Evolutionary conservation across 768 basidiomycete species (phyloP).

Genomic region (Leucocoprinus birnbaumii): DNA sequence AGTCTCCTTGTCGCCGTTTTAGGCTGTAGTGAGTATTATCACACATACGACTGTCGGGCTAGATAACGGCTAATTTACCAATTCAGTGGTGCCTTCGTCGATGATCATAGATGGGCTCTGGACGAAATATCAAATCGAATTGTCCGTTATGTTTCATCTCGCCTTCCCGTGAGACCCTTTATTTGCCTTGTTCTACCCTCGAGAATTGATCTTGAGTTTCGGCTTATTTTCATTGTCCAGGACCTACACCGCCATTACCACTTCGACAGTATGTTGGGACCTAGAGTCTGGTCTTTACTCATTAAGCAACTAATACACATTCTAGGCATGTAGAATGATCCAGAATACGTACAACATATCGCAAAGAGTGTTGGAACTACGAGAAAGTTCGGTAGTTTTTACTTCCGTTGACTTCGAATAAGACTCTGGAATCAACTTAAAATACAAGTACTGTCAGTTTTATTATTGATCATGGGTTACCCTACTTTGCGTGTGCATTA

Average conservation of each 20-base stretch:
- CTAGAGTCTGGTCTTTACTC: no score
- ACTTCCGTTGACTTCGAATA: no score
- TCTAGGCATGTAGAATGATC: slow-evolving; percentile 12
- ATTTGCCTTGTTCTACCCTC: background rate
- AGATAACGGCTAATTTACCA: background rate
- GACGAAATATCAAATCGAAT: background rate
- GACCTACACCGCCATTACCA: background rate
- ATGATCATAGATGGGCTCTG: background rate
- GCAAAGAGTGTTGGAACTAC: no score
- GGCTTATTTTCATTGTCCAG: background rate
- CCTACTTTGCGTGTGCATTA: no score
- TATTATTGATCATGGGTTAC: no score
- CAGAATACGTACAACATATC: slow-evolving; percentile 4
- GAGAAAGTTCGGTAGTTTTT: no score
- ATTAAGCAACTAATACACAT: no score
- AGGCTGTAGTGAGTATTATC: background rate
- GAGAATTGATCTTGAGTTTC: no score
- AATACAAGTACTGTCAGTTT: no score
- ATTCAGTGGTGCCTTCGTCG: background rate
- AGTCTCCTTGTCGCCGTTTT: background rate
- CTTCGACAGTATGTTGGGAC: slow-evolving; percentile 12
- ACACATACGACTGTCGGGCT: background rate
- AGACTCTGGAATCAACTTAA: no score
- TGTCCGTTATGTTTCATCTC: background rate
- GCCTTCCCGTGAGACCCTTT: slow-evolving; percentile 12